Percentiles rank a stretch among this genome's conserved stretches.
Conservation (phyloP, 768 basidiomycete species). For the Leccinum sublutescens region DNA sequence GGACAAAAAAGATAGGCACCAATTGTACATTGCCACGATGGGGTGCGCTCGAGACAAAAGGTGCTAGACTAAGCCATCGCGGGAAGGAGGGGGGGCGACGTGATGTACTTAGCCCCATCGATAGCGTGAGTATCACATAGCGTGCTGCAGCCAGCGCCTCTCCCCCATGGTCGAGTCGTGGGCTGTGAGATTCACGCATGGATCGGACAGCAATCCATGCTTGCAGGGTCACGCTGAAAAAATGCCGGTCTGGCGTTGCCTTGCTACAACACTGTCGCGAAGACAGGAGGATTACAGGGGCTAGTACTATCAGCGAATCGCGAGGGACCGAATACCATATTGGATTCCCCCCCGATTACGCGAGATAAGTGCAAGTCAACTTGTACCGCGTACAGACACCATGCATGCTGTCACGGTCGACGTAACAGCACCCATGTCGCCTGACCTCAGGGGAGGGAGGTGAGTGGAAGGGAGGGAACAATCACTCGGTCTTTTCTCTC, state of each 20-base stretch:
- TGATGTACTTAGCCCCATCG: constrained; percentile 3
- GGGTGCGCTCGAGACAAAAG: constrained; percentile 11
- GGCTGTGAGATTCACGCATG: constrained; percentile 15
- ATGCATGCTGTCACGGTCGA: constrained; percentile 20
- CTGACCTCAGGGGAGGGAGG: neutral
- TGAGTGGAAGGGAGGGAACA: constrained; percentile 6
- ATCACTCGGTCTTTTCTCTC: constrained; percentile 15
- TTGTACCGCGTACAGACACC: constrained; percentile 1
- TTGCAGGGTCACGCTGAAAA: neutral
- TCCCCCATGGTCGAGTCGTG: neutral
- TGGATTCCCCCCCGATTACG: constrained; percentile 21
- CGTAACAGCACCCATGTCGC: constrained; percentile 22
- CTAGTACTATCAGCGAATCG: constrained; percentile 10
- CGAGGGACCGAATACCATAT: constrained; percentile 12
- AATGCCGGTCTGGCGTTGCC: constrained; percentile 3
- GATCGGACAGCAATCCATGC: neutral
- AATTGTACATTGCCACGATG: constrained; percentile 12
- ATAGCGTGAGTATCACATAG: constrained; percentile 10
- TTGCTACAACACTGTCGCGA: constrained; percentile 6
- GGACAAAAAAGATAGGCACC: constrained; percentile 18
- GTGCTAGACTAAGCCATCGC: constrained; percentile 13
- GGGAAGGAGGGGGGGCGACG: constrained; percentile 12
- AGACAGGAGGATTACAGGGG: constrained; percentile 1
- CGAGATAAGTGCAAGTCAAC: constrained; percentile 11
- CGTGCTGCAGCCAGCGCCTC: neutral